Base-by-base conservation (phyloP, 2,329 filamentous ascomycete genomes). In the Thelonectria rubi region DNA sequence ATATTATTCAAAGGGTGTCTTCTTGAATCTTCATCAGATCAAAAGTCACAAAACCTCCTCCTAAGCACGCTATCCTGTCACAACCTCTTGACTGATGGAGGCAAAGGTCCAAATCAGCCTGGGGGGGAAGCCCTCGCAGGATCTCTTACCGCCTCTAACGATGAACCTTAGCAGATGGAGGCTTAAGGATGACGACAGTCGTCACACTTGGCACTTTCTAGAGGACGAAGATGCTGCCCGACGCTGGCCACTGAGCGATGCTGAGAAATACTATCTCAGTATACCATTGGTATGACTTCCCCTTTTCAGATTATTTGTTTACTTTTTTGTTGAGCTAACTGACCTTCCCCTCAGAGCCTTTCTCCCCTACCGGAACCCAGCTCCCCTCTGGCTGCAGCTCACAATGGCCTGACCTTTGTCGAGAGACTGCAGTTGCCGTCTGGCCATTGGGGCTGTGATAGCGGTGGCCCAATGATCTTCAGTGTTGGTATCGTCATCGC, bases 161-260 rank as follows among this genome's bases (percentile, higher is more conserved):
- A 62, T 55, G 12, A 55, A 62, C 15, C 43, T 18, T 24, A 40
- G 34, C 46, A 47, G 91, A 76, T 99, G 95, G 95, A 86, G 95
- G 60, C 79, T 97, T 74, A 84, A 87, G 59, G 90, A 96, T 71
- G 91, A 96, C 60, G 84, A 86, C 51, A 93, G 94, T 45, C 84
- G 91, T 53, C 93, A 97, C 70, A 97, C 92, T 55, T 99, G 95
- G 95, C 91, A 94, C 71, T 98, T 97, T 74, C 81, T 98, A 5
- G 86, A 86, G 12, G 89, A 94, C 50, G 84, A 88, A 24, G 84
- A 91, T 60, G 88, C 92, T 58, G 78, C 84, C 8, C 81, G 90
- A 68, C 79, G 85, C 57, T 97, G 93, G 93, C 93, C 94, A 6
- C 93, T 97, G 78, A 90, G 86, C n/a, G 83, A 82, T 54, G 92